Evolutionary conservation across 148 eudicot genomes (phyloP), one percentile per base, ranked within the genome.

Genomic region (Nepenthes gracilis): DNA sequence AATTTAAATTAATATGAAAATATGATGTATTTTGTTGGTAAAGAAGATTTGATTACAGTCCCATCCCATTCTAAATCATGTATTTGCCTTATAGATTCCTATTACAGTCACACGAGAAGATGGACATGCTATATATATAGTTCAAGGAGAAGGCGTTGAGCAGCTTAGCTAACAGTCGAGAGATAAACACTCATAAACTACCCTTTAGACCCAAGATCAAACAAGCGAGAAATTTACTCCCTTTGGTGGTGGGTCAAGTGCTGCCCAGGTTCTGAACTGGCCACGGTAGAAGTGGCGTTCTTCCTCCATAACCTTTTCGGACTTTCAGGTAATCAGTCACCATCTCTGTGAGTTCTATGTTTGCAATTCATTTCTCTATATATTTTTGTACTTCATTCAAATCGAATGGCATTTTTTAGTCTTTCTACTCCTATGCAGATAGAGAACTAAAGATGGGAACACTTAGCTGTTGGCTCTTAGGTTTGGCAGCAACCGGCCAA

Each of bases 241-340:
- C 2, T 83, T 80, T 61, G 88, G 88, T 47, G 88, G 88, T 57
- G 88, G 88, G 15, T 63, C 83, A 48, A 77, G 88, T 80, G 78
- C 66, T 83, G 88, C 68, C 88, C 88, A 0, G 88, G 88, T 12
- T 83, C 78, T 49, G 88, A 83, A 63, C 79, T 83, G 57, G 88
- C 78, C 8, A 80, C 75, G 69, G 77, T 83, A 23, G 88, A 83
- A 67, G 75, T 80, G 40, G 82, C 88, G 9, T 83, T 80, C 71
- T 83, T 83, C 77, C 82, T 83, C 70, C 84, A 83, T 65, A 84
- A 80, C 70, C 84, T 83, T 58, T 83, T 47, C 84, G 70, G 60
- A 77, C 67, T 37, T 83, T 72, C 67, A 80, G 88, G 88, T 83
- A 65, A 60, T 43, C 14, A 35, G 14, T 50, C 2, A 33, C 47